Evolutionary conservation across 1,139 yeast genomes (phyloP).

Genomic region (Suhomyces guaymorum): DNA sequence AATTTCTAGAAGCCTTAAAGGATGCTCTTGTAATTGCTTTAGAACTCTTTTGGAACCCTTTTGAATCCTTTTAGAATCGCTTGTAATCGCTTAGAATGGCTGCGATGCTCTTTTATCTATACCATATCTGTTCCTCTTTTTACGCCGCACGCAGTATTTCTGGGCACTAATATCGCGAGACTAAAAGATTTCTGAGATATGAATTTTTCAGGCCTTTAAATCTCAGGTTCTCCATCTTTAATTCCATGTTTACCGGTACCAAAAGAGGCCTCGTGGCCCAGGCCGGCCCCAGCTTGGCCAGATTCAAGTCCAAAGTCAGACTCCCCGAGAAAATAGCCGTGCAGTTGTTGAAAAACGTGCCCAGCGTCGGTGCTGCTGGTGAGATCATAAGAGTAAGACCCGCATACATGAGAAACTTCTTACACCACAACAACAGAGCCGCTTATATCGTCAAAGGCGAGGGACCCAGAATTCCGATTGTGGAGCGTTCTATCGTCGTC

Average conservation of each 20-base stretch:
- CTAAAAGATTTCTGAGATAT: too few species aligned
- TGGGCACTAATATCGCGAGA: conserved; percentile 6
- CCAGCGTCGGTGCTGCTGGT: conserved; percentile 63
- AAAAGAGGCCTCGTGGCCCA: conserved; percentile 10
- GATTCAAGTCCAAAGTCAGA: conserved; percentile 16
- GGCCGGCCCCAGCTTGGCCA: conserved; percentile 14
- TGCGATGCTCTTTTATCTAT: too few species aligned
- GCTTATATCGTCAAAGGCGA: conserved; percentile 57
- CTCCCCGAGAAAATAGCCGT: conserved; percentile 53
- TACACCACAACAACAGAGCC: conserved; percentile 74
- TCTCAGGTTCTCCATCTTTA: conserved; percentile 1
- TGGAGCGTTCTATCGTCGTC: conserved; percentile 29
- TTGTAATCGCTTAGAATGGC: background rate
- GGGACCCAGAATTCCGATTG: conserved; percentile 64
- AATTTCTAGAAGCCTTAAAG: too few species aligned
- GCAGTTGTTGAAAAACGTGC: conserved; percentile 69
- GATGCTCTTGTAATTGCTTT: too few species aligned
- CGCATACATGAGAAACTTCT: conserved; percentile 77
- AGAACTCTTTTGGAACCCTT: too few species aligned
- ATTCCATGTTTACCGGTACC: conserved; percentile 6
- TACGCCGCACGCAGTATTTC: conserved; percentile 9
- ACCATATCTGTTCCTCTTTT: too few species aligned
- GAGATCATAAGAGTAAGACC: conserved; percentile 78
- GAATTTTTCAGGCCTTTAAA: conserved; percentile 10
- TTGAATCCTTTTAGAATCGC: background rate